phyloP scores from a whole-genome alignment of 2,329 filamentous ascomycete genomes.

The Monosporascus sp. region DNA sequence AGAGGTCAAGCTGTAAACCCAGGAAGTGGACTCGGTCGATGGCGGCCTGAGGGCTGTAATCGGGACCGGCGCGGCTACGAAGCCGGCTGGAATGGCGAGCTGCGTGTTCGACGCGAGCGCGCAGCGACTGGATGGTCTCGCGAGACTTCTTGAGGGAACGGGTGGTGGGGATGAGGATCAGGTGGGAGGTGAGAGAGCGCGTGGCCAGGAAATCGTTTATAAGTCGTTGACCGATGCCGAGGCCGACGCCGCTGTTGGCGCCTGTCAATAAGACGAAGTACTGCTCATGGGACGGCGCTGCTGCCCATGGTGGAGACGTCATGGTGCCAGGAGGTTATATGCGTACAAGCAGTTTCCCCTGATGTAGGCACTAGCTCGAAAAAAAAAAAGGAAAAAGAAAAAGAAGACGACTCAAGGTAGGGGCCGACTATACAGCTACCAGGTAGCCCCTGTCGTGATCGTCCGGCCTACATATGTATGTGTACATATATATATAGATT shows the following conservation, averaged over 20 bases:
- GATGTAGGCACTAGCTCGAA: not conserved
- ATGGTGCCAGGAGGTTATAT: conserved; percentile 7
- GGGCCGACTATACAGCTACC: too few species aligned
- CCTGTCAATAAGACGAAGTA: conserved; percentile 27
- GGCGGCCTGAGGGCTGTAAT: conserved; percentile 36
- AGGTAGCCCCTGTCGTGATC: too few species aligned
- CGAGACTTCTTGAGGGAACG: conserved; percentile 68
- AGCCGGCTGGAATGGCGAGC: conserved; percentile 34
- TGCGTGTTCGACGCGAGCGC: conserved; percentile 52
- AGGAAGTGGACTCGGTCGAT: conserved; percentile 52
- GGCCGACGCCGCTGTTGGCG: conserved; percentile 70
- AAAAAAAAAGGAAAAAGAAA: too few species aligned
- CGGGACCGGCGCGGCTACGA: conserved; percentile 30
- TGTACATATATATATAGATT: too few species aligned
- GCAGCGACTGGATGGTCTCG: conserved; percentile 62
- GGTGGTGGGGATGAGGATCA: conserved; percentile 80
- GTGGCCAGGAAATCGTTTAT: conserved; percentile 83
- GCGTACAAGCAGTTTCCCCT: not conserved
- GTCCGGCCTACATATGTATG: too few species aligned
- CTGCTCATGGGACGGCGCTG: conserved; percentile 24
- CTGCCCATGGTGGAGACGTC: conserved; percentile 25
- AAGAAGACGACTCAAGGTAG: too few species aligned
- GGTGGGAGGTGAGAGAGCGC: conserved; percentile 59
- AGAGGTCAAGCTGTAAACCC: conserved; percentile 55
- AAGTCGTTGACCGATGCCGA: conserved; percentile 74